These are phyloP conservation scores for Colletotrichum echinochloae DNA, from an alignment of 2,329 filamentous ascomycete species.

Conservation along the genomic window DNA sequence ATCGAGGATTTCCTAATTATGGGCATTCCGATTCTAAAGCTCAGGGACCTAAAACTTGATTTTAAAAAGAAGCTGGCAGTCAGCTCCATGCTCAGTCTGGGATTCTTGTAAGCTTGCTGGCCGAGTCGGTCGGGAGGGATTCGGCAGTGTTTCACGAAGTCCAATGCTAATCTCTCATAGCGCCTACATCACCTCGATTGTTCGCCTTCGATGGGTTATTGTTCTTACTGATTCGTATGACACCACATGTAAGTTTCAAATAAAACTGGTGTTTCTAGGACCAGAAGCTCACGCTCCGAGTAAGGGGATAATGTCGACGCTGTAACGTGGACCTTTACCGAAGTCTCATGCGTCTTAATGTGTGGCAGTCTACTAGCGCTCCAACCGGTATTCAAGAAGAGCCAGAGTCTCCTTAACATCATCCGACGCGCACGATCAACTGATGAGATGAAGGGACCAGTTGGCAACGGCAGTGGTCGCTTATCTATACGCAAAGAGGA, in stretches of 20 bases:
- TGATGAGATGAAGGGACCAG: slow-evolving; percentile 5
- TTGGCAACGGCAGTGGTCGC: slow-evolving; percentile 12
- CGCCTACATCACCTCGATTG: slow-evolving; percentile 40
- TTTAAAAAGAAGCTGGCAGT: slow-evolving; percentile 38
- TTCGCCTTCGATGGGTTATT: slow-evolving; percentile 38
- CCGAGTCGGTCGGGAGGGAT: not conserved
- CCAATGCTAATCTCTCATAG: slow-evolving; percentile 11
- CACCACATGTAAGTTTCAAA: slow-evolving; percentile 29
- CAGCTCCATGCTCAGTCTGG: slow-evolving; percentile 39
- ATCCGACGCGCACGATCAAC: slow-evolving; percentile 19
- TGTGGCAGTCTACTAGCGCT: slow-evolving; percentile 57
- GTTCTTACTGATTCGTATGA: slow-evolving; percentile 21
- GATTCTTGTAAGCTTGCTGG: slow-evolving; percentile 37
- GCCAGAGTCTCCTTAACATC: slow-evolving; percentile 22
- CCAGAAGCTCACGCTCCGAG: not conserved
- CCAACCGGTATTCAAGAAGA: slow-evolving; percentile 50
- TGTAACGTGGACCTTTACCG: slow-evolving; percentile 49
- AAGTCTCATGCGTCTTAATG: slow-evolving; percentile 52
- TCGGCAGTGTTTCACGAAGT: not conserved
- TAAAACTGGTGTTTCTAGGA: not conserved
- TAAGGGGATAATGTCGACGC: slow-evolving; percentile 47
- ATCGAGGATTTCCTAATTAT: slow-evolving; percentile 40
- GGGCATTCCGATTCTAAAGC: slow-evolving; percentile 36
- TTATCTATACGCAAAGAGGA: slow-evolving; percentile 11
- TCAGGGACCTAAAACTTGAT: slow-evolving; percentile 32